Base-by-base conservation (phyloP, 192 early-diverging fungal species). In the Chytriomyces sp. region DNA sequence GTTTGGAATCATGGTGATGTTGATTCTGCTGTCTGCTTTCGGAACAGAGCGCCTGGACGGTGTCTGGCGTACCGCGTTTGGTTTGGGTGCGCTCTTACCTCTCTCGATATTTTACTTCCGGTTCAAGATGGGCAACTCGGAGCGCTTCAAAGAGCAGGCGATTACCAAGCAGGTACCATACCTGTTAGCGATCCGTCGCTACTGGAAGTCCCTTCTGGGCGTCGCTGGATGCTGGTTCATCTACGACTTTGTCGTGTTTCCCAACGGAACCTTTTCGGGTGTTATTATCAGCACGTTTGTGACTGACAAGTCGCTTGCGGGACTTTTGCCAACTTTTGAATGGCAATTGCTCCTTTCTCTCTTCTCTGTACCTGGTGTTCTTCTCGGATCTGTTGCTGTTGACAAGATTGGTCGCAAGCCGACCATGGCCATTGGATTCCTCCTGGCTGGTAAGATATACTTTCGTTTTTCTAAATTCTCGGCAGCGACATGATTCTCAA, bases 291-390 rank as follows among this genome's bases (percentile, higher is more conserved):
- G 66, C 2, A 62, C 52, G 17, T 62, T 79, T 0, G 78, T 79
- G 0, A 22, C 78, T 7, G 49, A 73, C 26, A 63, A 63, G 37
- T 36, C 71, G 10, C 12, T 57, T 8, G 26, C 8, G 7, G 31
- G 64, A 28, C 62, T 82, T 8, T 78, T 84, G 17, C 39, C 77
- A 34, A 84, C 77, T 31, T 75, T 78, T 2, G 79, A 79, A 44
- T 88, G 85, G 85, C 77, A 80, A 30, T 62, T 88, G 26, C 79
- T 88, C 31, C 54, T 88, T 17, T 78, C 79, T 64, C 64, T 69
- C 5, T 86, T 88, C 69, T 88, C 82, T 58, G 74, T 88, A 3
- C 87, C 87, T 32, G 87, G 87, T 5, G 76, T 75, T 55, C 70
- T 88, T 39, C 53, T 58, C 12, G 85, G 87, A 49, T 85, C 87